Evolutionary conservation across 169 alveolate species (phyloP).

Genomic region (Eimeria acervulina): DNA sequence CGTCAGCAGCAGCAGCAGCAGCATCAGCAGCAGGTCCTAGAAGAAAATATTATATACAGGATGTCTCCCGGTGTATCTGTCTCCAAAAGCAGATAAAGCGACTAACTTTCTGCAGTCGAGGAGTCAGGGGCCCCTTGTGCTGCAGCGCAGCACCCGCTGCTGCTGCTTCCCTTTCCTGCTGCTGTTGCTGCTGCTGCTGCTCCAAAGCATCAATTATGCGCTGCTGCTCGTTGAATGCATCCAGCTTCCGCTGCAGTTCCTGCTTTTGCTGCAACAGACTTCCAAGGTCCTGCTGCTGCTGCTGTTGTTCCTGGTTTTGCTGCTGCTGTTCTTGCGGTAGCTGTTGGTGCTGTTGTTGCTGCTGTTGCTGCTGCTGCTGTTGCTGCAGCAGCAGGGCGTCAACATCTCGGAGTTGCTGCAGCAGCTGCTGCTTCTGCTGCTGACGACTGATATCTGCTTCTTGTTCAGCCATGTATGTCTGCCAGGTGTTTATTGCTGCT

Average conservation of each 20-base stretch:
- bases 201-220: neutral
- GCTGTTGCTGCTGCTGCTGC: slow-evolving; percentile 15
- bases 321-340: neutral
- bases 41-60: too few relatives aligned
- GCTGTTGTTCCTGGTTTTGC: slow-evolving; percentile 32
- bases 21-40: neutral
- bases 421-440: slow-evolving; percentile 74
- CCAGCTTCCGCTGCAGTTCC: slow-evolving; percentile 1
- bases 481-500: slow-evolving; percentile 73
- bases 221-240: slow-evolving; percentile 4
- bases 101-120: slow-evolving; percentile 42
- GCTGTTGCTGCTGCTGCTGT: slow-evolving; percentile 68
- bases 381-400: neutral
- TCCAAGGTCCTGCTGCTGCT: neutral
- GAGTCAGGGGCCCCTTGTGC: slow-evolving; percentile 65
- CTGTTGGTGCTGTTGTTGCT: neutral
- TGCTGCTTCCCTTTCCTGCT: slow-evolving; percentile 48
- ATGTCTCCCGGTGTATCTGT: neutral
- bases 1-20: neutral
- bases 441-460: slow-evolving; percentile 61
- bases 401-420: slow-evolving; percentile 22
- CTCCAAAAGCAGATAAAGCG: neutral
- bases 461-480: slow-evolving; percentile 76
- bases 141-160: slow-evolving; percentile 75
- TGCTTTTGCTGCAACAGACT: slow-evolving; percentile 35